Evolutionary conservation across 2,329 filamentous ascomycete genomes (phyloP).

Genomic region (Trichoderma koningiopsis): DNA sequence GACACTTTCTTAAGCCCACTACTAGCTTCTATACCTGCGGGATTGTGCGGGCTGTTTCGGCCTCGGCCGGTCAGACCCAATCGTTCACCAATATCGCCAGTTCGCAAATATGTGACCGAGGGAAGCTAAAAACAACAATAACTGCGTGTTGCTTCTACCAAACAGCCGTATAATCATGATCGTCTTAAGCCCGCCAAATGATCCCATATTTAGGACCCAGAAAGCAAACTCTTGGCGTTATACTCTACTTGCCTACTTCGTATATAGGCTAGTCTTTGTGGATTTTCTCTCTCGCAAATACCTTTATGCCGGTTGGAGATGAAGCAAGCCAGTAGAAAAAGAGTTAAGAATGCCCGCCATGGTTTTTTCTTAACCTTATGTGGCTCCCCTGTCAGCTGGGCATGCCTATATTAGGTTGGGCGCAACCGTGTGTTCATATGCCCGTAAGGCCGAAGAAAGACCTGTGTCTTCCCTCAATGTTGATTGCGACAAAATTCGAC

Average conservation of each 20-base stretch:
- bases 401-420: neutral
- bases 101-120: neutral
- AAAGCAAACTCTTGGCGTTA: neutral
- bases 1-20: neutral
- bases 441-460: neutral
- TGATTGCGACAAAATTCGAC: neutral
- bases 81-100: neutral
- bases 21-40: neutral
- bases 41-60: neutral
- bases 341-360: neutral
- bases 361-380: conserved; percentile 1
- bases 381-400: neutral
- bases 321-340: neutral
- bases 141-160: too few relatives aligned
- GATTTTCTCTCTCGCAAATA: neutral
- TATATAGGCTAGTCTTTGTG: neutral
- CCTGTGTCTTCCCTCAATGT: neutral
- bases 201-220: neutral
- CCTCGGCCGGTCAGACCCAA: neutral
- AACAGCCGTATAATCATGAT: neutral
- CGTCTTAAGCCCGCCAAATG: neutral
- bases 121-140: neutral
- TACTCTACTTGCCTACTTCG: neutral
- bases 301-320: neutral
- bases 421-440: neutral